Evolutionary conservation across 2,329 filamentous ascomycete species (phyloP).

Genomic region (Clonostachys chloroleuca): DNA sequence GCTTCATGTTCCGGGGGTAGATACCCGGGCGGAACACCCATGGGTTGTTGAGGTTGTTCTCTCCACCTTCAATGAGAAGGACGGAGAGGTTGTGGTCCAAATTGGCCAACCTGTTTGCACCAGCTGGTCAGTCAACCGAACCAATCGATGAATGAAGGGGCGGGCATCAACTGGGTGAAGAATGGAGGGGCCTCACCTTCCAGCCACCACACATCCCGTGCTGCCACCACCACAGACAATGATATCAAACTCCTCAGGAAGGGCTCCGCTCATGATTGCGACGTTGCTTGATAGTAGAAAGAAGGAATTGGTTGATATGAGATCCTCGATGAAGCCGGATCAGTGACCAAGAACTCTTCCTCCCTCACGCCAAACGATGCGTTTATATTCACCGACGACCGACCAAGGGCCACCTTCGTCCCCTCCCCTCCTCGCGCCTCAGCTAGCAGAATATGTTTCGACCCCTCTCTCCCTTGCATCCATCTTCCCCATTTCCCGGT

Average conservation of each 20-base stretch:
- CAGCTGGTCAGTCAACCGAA: constrained; percentile 19
- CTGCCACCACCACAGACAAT: constrained; percentile 75
- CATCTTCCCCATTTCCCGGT: too few species aligned
- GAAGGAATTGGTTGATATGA: not conserved
- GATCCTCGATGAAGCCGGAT: too few species aligned
- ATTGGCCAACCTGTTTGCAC: constrained; percentile 58
- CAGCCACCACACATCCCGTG: constrained; percentile 54
- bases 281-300: not conserved
- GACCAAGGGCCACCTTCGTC: too few species aligned
- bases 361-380: too few species aligned
- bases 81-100: constrained; percentile 70
- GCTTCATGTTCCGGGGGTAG: constrained; percentile 73
- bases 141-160: constrained; percentile 7
- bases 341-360: too few species aligned
- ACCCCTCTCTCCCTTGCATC: too few species aligned
- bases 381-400: too few species aligned
- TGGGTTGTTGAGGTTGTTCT: constrained; percentile 73
- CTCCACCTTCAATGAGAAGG: constrained; percentile 66
- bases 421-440: too few species aligned
- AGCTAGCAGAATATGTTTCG: too few species aligned
- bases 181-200: constrained; percentile 33
- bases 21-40: constrained; percentile 74
- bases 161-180: constrained; percentile 27
- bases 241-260: constrained; percentile 77
- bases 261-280: constrained; percentile 5